phyloP scores from a whole-genome alignment of 257 asterid species.

The Solanum paucissectum region DNA sequence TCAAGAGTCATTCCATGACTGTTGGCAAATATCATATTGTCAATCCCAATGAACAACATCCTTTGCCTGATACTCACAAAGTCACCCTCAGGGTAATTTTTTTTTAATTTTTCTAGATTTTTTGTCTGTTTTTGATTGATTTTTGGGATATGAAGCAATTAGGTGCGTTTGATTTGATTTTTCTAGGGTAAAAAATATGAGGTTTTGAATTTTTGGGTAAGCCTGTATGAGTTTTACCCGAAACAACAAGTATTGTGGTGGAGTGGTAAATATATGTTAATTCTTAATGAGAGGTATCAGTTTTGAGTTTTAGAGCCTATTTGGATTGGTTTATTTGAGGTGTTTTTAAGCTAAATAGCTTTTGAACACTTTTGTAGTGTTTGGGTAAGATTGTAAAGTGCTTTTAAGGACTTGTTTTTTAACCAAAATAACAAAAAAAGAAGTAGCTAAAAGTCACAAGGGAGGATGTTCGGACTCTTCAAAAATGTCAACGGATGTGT shows the following conservation, averaged over 20 bases:
- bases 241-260: background rate
- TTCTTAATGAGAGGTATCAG: background rate
- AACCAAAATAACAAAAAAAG: background rate
- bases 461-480: background rate
- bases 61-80: conserved; percentile 78
- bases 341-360: background rate
- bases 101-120: conserved; percentile 16
- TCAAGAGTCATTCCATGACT: conserved; percentile 80
- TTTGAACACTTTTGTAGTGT: background rate
- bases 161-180: background rate
- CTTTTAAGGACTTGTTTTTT: background rate
- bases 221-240: background rate
- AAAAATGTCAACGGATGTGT: background rate
- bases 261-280: background rate
- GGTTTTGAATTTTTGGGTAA: background rate
- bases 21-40: conserved; percentile 80
- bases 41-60: conserved; percentile 56
- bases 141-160: background rate
- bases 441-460: background rate
- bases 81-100: conserved; percentile 70
- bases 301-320: background rate
- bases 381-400: background rate
- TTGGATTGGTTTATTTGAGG: background rate
- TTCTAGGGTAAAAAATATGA: background rate
- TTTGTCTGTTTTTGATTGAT: background rate